Conservation (phyloP, 345 rosid species). For the Arabidopsis thaliana region DNA sequence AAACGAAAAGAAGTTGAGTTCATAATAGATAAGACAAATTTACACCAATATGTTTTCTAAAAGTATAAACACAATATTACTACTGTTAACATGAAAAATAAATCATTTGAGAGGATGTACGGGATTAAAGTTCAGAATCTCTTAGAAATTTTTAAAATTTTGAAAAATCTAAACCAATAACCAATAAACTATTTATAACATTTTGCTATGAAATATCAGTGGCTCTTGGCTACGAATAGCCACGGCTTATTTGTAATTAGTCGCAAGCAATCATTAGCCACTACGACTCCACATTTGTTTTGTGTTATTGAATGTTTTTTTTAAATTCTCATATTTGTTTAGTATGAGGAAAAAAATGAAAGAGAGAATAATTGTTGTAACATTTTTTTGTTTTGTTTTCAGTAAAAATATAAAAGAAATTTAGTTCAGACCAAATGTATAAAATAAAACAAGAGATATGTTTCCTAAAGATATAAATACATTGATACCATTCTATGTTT, state of each 20-base stretch:
- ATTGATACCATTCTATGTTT: neutral
- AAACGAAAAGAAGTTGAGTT: no score
- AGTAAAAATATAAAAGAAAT: neutral
- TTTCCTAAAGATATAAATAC: slow-evolving; percentile 1
- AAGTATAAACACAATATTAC: no score
- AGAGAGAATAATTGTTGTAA: neutral
- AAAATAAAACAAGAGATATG: neutral
- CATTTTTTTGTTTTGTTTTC: neutral
- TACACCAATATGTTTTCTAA: no score
- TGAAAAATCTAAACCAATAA: neutral
- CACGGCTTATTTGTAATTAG: neutral
- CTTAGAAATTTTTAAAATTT: neutral
- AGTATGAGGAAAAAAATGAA: neutral
- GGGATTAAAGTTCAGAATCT: no score
- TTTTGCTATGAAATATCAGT: neutral
- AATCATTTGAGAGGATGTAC: no score
- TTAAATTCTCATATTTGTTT: neutral
- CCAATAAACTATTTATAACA: neutral
- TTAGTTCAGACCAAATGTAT: neutral
- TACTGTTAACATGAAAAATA: no score
- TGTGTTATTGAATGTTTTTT: neutral
- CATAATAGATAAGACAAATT: no score
- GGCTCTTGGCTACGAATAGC: neutral
- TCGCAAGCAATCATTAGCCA: neutral
- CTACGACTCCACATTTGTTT: neutral